Conservation (phyloP, 257 asterid species). For the Lithospermum erythrorhizon region DNA sequence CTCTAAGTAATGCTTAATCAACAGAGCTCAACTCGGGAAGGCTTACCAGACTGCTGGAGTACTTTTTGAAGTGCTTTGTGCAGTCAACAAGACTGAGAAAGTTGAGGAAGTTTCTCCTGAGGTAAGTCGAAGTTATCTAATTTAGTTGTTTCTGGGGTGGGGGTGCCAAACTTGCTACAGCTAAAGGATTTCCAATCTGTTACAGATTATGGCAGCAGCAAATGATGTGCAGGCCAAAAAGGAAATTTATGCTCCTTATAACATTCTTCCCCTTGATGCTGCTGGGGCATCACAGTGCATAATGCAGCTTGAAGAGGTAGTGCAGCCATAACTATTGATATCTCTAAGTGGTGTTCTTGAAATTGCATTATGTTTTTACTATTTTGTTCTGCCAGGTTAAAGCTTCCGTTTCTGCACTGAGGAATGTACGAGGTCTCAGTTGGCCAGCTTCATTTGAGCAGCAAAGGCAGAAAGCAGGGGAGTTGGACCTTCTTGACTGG, state of each 20-base stretch:
- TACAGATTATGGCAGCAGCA: conserved; percentile 95
- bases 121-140: conserved; percentile 32
- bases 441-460: conserved; percentile 87
- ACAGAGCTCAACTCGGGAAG: conserved; percentile 95
- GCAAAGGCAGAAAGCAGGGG: conserved; percentile 72
- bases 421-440: conserved; percentile 52
- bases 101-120: conserved; percentile 98
- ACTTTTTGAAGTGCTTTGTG: conserved; percentile 97
- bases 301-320: conserved; percentile 99
- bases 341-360: background rate
- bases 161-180: background rate
- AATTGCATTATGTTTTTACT: conserved; percentile 7
- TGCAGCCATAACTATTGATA: conserved; percentile 3
- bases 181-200: conserved; percentile 2
- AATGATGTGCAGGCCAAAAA: conserved; percentile 93
- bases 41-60: conserved; percentile 98
- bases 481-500: conserved; percentile 95
- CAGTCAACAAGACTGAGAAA: conserved; percentile 85
- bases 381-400: conserved; percentile 46
- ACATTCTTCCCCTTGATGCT: conserved; percentile 91
- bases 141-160: background rate
- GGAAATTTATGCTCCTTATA: conserved; percentile 84
- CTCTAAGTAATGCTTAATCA: background rate
- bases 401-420: conserved; percentile 76
- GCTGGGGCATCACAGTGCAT: conserved; percentile 89